phyloP scores from a whole-genome alignment of 2,329 filamentous ascomycete species.

The Sporothrix globosa region DNA sequence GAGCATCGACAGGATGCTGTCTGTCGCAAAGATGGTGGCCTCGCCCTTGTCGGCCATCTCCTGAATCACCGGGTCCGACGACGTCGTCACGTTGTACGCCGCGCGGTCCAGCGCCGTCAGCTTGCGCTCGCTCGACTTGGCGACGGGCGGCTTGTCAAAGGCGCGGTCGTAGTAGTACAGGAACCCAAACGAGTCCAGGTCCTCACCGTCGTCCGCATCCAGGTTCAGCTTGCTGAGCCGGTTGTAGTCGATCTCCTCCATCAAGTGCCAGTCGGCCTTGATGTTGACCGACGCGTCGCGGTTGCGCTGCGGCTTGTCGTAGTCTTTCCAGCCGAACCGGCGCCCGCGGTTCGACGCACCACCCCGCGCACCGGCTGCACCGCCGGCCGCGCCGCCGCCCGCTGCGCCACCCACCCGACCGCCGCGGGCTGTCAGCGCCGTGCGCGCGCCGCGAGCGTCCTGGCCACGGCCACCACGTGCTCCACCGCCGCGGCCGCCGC shows the following conservation, averaged over 20 bases:
- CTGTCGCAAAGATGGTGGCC: slow-evolving; percentile 94
- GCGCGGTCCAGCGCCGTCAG: slow-evolving; percentile 88
- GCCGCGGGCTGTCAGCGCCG: slow-evolving; percentile 64
- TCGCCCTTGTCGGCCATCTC: slow-evolving; percentile 95
- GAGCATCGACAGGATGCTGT: slow-evolving; percentile 97
- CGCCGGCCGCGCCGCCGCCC: slow-evolving; percentile 57
- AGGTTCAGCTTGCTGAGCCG: slow-evolving; percentile 93
- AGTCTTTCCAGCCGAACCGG: slow-evolving; percentile 97
- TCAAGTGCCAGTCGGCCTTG: slow-evolving; percentile 90
- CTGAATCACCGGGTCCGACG: slow-evolving; percentile 93
- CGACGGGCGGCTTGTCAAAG: slow-evolving; percentile 87
- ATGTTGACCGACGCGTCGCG: slow-evolving; percentile 95
- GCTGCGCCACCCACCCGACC: slow-evolving; percentile 49
- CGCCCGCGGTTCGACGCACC: slow-evolving; percentile 75
- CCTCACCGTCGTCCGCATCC: slow-evolving; percentile 91
- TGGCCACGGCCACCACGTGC: slow-evolving; percentile 65
- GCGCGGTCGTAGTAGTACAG: slow-evolving; percentile 96
- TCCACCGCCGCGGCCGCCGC: slow-evolving; percentile 76
- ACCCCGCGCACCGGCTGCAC: slow-evolving; percentile 71
- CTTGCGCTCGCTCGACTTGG: slow-evolving; percentile 81
- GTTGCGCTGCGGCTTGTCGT: slow-evolving; percentile 95
- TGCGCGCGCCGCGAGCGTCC: slow-evolving; percentile 61
- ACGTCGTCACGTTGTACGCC: slow-evolving; percentile 97
- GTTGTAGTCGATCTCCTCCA: slow-evolving; percentile 99
- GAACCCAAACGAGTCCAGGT: slow-evolving; percentile 94